phyloP scores from a whole-genome alignment of 1,139 yeast species.

The Scheffersomyces titani region DNA sequence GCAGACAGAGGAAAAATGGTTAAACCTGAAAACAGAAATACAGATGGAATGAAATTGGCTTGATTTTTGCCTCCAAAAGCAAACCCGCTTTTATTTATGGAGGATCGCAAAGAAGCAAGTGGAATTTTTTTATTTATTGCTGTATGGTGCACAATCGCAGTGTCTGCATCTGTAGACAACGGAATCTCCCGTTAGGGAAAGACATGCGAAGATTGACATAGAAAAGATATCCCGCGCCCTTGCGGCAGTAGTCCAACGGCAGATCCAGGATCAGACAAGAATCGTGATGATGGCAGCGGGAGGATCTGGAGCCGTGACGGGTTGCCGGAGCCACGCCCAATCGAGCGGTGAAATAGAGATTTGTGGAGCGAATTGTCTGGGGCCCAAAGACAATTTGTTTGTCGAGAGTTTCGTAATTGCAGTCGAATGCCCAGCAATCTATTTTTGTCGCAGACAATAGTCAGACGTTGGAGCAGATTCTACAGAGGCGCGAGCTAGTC shows the following conservation, averaged over 20 bases:
- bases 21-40: background rate
- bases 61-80: conserved; percentile 3
- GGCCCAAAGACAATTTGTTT: too few relatives aligned
- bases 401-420: too few relatives aligned
- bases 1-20: background rate
- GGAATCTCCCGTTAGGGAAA: background rate
- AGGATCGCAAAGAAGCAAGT: background rate
- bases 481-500: too few relatives aligned
- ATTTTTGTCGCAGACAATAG: too few relatives aligned
- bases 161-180: background rate
- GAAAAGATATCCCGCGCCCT: background rate
- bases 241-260: background rate
- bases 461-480: too few relatives aligned
- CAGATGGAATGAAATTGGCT: background rate
- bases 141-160: background rate
- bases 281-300: background rate
- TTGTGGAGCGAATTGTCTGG: background rate
- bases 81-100: conserved; percentile 1
- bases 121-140: background rate
- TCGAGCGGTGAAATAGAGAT: background rate
- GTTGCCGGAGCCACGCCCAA: background rate
- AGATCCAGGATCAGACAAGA: background rate
- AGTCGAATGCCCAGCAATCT: too few relatives aligned
- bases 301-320: background rate
- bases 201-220: background rate